These are phyloP conservation scores for Melampsora americana DNA, from an alignment of 1,284 basidiomycete genomes.

Conservation along the genomic window DNA sequence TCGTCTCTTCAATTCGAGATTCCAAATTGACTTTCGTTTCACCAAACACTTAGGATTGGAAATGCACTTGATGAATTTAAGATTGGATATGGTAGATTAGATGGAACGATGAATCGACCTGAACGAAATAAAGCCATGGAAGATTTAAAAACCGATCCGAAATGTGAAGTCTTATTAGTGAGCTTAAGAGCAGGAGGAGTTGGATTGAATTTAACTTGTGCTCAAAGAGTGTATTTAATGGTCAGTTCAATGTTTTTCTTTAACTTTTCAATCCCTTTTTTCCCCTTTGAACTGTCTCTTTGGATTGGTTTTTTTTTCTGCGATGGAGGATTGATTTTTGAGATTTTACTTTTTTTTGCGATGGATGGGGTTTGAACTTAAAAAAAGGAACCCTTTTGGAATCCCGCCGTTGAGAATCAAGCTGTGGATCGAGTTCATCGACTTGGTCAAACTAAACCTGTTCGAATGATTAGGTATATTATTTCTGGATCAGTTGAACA, in stretches of 20 bases:
- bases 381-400: conserved; percentile 93
- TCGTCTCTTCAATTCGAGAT: conserved; percentile 19
- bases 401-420: conserved; percentile 62
- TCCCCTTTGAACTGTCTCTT: conserved; percentile 20
- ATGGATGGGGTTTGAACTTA: too few relatives aligned
- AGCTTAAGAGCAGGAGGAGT: conserved; percentile 93
- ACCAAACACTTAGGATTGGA: conserved; percentile 68
- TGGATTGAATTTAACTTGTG: conserved; percentile 59
- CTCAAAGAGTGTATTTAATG: conserved; percentile 52
- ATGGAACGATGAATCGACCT: conserved; percentile 86
- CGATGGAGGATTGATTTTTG: not conserved
- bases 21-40: not conserved
- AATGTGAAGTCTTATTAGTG: conserved; percentile 82
- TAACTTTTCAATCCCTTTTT: conserved; percentile 12
- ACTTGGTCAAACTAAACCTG: conserved; percentile 80
- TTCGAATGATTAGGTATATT: conserved; percentile 86
- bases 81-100: conserved; percentile 76
- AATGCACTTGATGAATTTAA: conserved; percentile 69
- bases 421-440: conserved; percentile 65
- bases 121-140: conserved; percentile 72
- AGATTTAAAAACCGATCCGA: conserved; percentile 70
- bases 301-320: conserved; percentile 9
- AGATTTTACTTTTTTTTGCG: not conserved
- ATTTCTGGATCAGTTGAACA: conserved; percentile 88
- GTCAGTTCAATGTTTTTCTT: conserved; percentile 4